Evolutionary conservation across 352 stramenopile genomes (phyloP).

Genomic region (Phytophthora nicotianae): DNA sequence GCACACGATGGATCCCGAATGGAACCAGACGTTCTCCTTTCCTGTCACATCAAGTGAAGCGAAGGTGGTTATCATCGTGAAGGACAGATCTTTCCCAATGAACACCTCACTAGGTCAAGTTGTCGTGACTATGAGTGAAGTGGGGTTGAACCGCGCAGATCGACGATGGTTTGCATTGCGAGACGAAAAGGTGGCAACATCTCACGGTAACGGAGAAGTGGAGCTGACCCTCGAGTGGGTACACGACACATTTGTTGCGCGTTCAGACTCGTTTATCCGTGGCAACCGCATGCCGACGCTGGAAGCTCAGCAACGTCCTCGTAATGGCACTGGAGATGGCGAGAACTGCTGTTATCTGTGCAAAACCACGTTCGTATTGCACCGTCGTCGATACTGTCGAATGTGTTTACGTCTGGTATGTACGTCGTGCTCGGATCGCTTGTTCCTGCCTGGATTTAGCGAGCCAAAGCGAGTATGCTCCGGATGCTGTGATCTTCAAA

Average conservation of each 20-base stretch:
- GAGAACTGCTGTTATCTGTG: conserved; percentile 85
- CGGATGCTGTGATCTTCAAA: conserved; percentile 86
- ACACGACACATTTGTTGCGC: conserved; percentile 89
- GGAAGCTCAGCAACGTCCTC: conserved; percentile 30
- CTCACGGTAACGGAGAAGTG: conserved; percentile 83
- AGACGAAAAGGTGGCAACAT: conserved; percentile 64
- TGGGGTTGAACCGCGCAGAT: conserved; percentile 80
- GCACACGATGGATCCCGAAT: conserved; percentile 90
- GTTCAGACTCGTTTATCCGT: conserved; percentile 85
- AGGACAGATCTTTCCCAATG: conserved; percentile 77
- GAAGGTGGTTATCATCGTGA: conserved; percentile 69
- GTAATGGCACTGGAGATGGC: conserved; percentile 26
- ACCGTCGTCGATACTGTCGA: conserved; percentile 81
- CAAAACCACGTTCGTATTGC: conserved; percentile 80
- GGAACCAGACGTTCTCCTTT: conserved; percentile 91
- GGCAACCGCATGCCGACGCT: conserved; percentile 59
- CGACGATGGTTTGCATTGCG: conserved; percentile 82
- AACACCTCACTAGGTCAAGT: conserved; percentile 80
- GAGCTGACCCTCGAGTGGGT: conserved; percentile 91
- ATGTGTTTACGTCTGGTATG: conserved; percentile 88
- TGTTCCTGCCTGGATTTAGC: conserved; percentile 88
- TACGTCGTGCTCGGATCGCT: conserved; percentile 82
- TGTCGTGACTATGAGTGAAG: conserved; percentile 76
- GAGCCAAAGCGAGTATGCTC: conserved; percentile 88
- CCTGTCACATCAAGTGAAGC: conserved; percentile 80